Base-by-base conservation (phyloP, 1,284 basidiomycete genomes). In the Irpex rosettiformis region DNA sequence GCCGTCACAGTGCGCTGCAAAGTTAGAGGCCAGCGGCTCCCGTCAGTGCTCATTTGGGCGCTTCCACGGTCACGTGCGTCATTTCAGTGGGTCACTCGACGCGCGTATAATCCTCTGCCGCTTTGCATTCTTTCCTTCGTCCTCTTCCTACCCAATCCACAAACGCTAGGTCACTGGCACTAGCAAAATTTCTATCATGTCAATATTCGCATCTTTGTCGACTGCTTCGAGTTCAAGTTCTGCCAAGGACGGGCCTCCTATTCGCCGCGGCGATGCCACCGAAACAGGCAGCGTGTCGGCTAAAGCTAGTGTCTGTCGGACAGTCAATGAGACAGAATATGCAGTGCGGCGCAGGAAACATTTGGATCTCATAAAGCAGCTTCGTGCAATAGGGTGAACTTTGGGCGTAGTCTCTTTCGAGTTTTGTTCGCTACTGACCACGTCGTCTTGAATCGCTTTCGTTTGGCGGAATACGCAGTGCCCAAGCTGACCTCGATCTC, bases 401-500 rank as follows among this genome's bases (percentile, higher is more conserved):
- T 28, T n/a, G n/a, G n/a, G n/a, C n/a, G n/a, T n/a, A n/a, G 7
- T 24, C 5, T 30, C 25, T 28, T 8, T 16, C 28, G 3, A 3
- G 0, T 25, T n/a, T 2, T 25, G n/a, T 11, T n/a, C 24, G 8
- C 24, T 10, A 24, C 16, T 48, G 24, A 21, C 40, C 33, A 10
- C 13, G 30, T 6, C 16, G 11, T 43, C 24, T 18, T 16, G 18
- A 10, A 8, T 7, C 16, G 29, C 37, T 25, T 56, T 45, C 10
- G 2, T 33, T 54, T 21, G 30, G 27, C n/a, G 22, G 16, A 47
- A 2, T 24, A 59, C 59, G 4, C 51, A 89, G 86, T 0, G 81
- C 85, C 0, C 80, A 86, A 62, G 73, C 79, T 1, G 86, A 89
- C 53, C 81, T 90, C 2, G 86, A 89, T 64, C 72, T 90, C 0